Conservation (phyloP, 495 filamentous ascomycete genomes). For the Pseudevernia furfuracea region DNA sequence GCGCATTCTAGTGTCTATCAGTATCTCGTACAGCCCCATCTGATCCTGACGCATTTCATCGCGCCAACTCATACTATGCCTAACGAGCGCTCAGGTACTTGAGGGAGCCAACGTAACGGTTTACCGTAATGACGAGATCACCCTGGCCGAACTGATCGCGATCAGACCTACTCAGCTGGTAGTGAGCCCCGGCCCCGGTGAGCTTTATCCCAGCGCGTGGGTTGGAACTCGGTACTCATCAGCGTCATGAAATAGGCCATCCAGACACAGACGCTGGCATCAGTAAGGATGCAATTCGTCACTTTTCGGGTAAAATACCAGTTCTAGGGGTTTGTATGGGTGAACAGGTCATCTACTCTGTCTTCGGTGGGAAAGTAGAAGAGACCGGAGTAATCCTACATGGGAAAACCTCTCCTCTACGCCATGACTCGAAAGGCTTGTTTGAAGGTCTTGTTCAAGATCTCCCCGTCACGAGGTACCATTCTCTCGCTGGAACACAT, state of each 20-base stretch:
- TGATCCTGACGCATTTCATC: background rate
- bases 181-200: constrained; percentile 84
- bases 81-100: constrained; percentile 42
- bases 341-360: constrained; percentile 89
- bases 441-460: constrained; percentile 70
- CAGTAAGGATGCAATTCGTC: constrained; percentile 77
- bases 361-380: constrained; percentile 84
- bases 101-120: constrained; percentile 88
- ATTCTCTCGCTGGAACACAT: constrained; percentile 91
- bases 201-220: background rate
- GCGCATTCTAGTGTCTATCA: constrained; percentile 86
- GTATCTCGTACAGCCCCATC: constrained; percentile 48
- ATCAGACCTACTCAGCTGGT: constrained; percentile 88
- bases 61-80: background rate
- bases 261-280: constrained; percentile 84
- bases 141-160: constrained; percentile 70
- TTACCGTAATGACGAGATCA: constrained; percentile 84
- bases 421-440: constrained; percentile 81
- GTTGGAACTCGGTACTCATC: background rate
- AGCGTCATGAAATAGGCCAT: constrained; percentile 37
- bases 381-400: constrained; percentile 95
- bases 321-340: constrained; percentile 99
- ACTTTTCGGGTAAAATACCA: constrained; percentile 94
- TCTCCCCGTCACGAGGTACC: constrained; percentile 86
- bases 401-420: constrained; percentile 86